phyloP scores from a whole-genome alignment of 306 rosid genomes.

The Carpinus fangiana region DNA sequence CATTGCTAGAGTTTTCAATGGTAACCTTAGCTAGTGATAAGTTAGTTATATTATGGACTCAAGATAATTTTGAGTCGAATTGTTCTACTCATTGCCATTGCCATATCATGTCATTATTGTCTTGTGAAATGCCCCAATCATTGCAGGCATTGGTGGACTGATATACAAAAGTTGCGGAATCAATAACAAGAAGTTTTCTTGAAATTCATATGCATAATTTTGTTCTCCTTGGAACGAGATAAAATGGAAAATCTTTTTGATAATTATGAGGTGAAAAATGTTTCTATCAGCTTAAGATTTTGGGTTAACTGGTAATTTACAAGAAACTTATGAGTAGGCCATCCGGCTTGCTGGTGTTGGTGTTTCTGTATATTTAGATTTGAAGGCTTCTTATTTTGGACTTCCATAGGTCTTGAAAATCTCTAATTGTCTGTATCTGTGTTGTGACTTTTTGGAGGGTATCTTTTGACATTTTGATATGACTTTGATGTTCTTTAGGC shows the following conservation, averaged over 20 bases:
- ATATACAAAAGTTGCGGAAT: too few relatives aligned
- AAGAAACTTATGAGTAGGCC: not conserved
- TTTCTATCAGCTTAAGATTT: too few relatives aligned
- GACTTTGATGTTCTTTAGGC: not conserved
- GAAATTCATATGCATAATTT: not conserved
- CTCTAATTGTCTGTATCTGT: not conserved
- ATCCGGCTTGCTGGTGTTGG: not conserved
- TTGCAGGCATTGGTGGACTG: not conserved
- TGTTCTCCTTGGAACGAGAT: not conserved
- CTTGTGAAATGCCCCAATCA: not conserved
- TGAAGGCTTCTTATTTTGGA: not conserved
- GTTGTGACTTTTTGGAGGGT: constrained; percentile 3
- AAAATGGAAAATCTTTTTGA: not conserved
- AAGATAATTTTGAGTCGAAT: not conserved
- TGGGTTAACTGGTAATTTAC: too few relatives aligned
- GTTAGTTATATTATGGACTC: not conserved
- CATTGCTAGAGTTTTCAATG: not conserved
- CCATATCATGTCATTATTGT: too few relatives aligned
- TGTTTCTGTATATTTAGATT: not conserved
- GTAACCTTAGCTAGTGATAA: not conserved
- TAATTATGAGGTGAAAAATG: not conserved
- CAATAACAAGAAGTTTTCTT: not conserved
- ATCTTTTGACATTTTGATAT: not conserved
- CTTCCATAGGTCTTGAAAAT: not conserved
- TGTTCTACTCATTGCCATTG: not conserved